These are phyloP conservation scores for Azolla pinnata DNA, from an alignment of 75 land plant species.

Conservation along the genomic window DNA sequence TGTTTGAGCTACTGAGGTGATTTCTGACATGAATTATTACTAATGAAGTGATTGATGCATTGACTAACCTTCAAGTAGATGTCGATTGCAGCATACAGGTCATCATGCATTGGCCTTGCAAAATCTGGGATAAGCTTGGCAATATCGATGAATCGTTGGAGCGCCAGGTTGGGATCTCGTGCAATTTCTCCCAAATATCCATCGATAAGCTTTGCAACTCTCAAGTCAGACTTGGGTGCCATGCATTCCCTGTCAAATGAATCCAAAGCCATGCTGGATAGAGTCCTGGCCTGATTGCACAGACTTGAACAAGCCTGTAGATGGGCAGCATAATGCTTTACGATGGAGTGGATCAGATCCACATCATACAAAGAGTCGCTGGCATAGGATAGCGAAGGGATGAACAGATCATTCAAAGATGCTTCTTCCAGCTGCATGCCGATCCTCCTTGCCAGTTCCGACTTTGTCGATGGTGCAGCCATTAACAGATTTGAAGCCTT, in stretches of 20 bases:
- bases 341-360: slow-evolving; percentile 43
- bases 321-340: slow-evolving; percentile 40
- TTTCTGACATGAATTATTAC: too few relatives aligned
- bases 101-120: slow-evolving; percentile 50
- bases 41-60: too few relatives aligned
- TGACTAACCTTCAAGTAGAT: slow-evolving; percentile 58
- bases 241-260: too few relatives aligned
- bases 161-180: slow-evolving; percentile 38
- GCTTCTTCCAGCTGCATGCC: slow-evolving; percentile 62
- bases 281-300: too few relatives aligned
- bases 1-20: not conserved
- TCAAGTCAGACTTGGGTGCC: slow-evolving; percentile 20
- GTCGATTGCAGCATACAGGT: slow-evolving; percentile 64
- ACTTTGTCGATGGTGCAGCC: slow-evolving; percentile 29
- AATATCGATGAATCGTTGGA: slow-evolving; percentile 36
- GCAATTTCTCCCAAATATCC: slow-evolving; percentile 54
- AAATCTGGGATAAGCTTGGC: slow-evolving; percentile 44
- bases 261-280: too few relatives aligned
- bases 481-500: slow-evolving; percentile 44
- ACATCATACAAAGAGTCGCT: slow-evolving; percentile 43
- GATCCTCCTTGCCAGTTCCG: slow-evolving; percentile 50
- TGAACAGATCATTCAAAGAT: slow-evolving; percentile 46
- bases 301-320: too few relatives aligned
- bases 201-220: slow-evolving; percentile 55
- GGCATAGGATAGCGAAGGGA: slow-evolving; percentile 29